A percentile compares a stretch with the other conserved stretches of the same genome.
phyloP scores from a whole-genome alignment of 257 asterid species.

The Solanum corneliomulleri region DNA sequence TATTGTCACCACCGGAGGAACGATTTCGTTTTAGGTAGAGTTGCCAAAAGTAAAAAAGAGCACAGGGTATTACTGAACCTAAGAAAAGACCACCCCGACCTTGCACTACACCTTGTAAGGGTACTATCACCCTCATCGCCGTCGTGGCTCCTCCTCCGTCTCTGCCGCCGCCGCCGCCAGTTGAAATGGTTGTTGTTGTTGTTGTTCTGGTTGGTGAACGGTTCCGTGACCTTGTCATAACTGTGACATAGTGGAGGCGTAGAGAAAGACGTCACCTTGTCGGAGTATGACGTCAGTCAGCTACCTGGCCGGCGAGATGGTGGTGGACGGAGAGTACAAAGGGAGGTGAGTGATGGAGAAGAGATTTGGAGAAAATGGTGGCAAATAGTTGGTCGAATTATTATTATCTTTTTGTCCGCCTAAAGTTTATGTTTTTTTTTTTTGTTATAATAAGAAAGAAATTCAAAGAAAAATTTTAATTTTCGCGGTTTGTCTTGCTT shows the following conservation, averaged over 20 bases:
- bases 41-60: constrained; percentile 60
- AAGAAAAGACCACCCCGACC: constrained; percentile 61
- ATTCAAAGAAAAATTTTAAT: not conserved
- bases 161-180: constrained; percentile 18
- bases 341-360: constrained; percentile 13
- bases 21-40: constrained; percentile 39
- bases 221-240: constrained; percentile 22
- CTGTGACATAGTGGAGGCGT: constrained; percentile 4
- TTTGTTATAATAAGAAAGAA: not conserved
- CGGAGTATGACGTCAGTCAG: not conserved
- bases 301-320: not conserved
- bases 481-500: constrained; percentile 8
- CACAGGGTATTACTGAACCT: constrained; percentile 60
- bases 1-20: constrained; percentile 4
- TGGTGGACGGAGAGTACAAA: constrained; percentile 10
- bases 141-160: constrained; percentile 21
- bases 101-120: constrained; percentile 58
- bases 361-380: constrained; percentile 11
- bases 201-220: not conserved
- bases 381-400: not conserved
- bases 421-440: not conserved
- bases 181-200: constrained; percentile 14
- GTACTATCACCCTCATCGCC: constrained; percentile 74
- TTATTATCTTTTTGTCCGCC: not conserved
- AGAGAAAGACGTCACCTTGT: not conserved